phyloP scores from a whole-genome alignment of 805 yeast genomes.

The Ogataea saltuana region DNA sequence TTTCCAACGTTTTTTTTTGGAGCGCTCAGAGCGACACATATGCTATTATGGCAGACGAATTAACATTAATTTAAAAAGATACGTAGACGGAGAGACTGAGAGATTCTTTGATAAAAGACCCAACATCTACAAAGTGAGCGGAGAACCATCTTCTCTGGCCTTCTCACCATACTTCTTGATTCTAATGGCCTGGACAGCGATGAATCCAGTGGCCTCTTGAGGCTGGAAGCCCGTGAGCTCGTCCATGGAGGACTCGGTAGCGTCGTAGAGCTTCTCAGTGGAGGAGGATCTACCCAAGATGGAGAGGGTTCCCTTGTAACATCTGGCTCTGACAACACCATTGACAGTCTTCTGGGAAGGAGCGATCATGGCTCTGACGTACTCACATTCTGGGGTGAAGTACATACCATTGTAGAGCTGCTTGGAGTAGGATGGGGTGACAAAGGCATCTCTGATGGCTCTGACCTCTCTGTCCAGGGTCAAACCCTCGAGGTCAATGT shows the following conservation, averaged over 20 bases:
- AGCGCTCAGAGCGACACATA: background rate
- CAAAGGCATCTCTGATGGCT: constrained; percentile 93
- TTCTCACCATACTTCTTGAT: constrained; percentile 97
- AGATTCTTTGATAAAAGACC: background rate
- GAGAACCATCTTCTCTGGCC: constrained; percentile 75
- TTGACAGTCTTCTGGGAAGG: constrained; percentile 95
- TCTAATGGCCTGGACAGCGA: constrained; percentile 97
- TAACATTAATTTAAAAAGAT: background rate
- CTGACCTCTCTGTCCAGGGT: constrained; percentile 97
- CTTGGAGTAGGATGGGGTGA: constrained; percentile 87
- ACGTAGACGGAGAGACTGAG: background rate
- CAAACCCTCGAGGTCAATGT: constrained; percentile 95
- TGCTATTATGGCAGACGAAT: background rate
- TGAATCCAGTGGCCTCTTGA: constrained; percentile 95
- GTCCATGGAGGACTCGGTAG: constrained; percentile 98
- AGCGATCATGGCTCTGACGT: constrained; percentile 86
- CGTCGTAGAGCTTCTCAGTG: constrained; percentile 96
- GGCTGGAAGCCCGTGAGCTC: constrained; percentile 98
- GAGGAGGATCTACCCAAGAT: constrained; percentile 93
- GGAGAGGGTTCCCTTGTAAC: constrained; percentile 84
- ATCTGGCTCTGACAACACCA: constrained; percentile 91
- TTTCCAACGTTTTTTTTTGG: background rate
- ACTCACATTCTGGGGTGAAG: constrained; percentile 98
- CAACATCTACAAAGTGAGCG: constrained; percentile 43
- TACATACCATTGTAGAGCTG: constrained; percentile 95